phyloP scores from a whole-genome alignment of 1,284 basidiomycete species.

The Inonotus obliquus region DNA sequence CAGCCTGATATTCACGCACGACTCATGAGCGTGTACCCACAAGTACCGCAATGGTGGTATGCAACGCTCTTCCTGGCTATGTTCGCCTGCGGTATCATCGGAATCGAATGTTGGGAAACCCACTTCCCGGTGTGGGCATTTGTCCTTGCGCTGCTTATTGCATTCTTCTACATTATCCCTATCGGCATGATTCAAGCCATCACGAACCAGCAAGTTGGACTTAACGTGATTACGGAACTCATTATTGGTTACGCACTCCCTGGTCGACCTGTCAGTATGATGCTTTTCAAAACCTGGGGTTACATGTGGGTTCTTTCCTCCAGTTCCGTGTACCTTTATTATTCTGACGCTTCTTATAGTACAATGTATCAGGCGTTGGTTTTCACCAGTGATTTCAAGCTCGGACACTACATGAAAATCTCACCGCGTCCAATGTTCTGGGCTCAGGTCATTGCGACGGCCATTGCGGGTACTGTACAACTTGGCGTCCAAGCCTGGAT shows the following conservation, averaged over 20 bases:
- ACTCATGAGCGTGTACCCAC: slow-evolving; percentile 25
- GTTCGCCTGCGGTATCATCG: slow-evolving; percentile 20
- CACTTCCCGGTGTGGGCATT: slow-evolving; percentile 34
- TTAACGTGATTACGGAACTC: slow-evolving; percentile 35
- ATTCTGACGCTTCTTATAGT: not conserved
- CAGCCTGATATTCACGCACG: slow-evolving; percentile 26
- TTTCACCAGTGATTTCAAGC: slow-evolving; percentile 31
- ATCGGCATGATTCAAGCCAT: slow-evolving; percentile 36
- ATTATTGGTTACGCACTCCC: slow-evolving; percentile 26
- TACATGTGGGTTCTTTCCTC: slow-evolving; percentile 12
- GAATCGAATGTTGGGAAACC: slow-evolving; percentile 24
- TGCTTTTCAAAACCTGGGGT: slow-evolving; percentile 38
- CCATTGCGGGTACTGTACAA: slow-evolving; percentile 31
- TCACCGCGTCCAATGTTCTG: slow-evolving; percentile 32
- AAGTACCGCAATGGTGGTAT: slow-evolving; percentile 26
- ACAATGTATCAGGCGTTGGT: slow-evolving; percentile 33
- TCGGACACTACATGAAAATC: slow-evolving; percentile 26
- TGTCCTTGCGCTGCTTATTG: slow-evolving; percentile 31
- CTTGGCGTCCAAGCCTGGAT: slow-evolving; percentile 34
- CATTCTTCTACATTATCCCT: slow-evolving; percentile 33
- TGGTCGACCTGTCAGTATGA: slow-evolving; percentile 34
- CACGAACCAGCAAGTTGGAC: slow-evolving; percentile 31
- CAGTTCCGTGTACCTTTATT: not conserved
- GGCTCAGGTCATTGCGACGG: slow-evolving; percentile 34
- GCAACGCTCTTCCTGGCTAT: slow-evolving; percentile 15